Evolutionary conservation across 305 asterid species (phyloP).

Genomic region (Lippia alba): DNA sequence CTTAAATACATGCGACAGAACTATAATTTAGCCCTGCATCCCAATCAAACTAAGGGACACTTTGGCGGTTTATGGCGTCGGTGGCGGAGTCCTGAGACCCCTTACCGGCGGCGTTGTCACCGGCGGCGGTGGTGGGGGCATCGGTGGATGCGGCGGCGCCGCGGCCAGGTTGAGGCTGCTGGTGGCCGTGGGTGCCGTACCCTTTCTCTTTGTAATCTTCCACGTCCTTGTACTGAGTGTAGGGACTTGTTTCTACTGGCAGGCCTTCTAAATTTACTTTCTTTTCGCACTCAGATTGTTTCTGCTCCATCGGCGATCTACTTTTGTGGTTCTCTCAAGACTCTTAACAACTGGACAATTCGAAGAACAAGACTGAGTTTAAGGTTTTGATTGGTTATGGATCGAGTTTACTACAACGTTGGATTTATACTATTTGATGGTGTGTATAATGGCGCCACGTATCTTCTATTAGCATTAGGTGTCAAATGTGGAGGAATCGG

Average conservation of each 20-base stretch:
- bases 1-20: not conserved
- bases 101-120: constrained; percentile 37
- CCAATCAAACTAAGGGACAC: constrained; percentile 43
- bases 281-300: constrained; percentile 31
- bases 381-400: not conserved
- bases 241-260: constrained; percentile 75
- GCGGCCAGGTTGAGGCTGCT: constrained; percentile 63
- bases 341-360: not conserved
- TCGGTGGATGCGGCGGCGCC: constrained; percentile 85
- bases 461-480: constrained; percentile 3
- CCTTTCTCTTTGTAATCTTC: constrained; percentile 87
- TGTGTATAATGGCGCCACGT: constrained; percentile 26
- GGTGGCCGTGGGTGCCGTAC: constrained; percentile 84
- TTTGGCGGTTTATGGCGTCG: constrained; percentile 51
- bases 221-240: constrained; percentile 78
- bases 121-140: constrained; percentile 60
- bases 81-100: constrained; percentile 45
- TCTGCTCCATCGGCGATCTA: constrained; percentile 43
- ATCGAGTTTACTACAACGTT: not conserved
- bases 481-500: constrained; percentile 25
- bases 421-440: constrained; percentile 3
- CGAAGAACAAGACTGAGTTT: not conserved
- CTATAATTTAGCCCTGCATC: too few relatives aligned
- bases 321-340: not conserved
- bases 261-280: constrained; percentile 55